phyloP scores from a whole-genome alignment of 305 asterid species.

The Striga hermonthica region DNA sequence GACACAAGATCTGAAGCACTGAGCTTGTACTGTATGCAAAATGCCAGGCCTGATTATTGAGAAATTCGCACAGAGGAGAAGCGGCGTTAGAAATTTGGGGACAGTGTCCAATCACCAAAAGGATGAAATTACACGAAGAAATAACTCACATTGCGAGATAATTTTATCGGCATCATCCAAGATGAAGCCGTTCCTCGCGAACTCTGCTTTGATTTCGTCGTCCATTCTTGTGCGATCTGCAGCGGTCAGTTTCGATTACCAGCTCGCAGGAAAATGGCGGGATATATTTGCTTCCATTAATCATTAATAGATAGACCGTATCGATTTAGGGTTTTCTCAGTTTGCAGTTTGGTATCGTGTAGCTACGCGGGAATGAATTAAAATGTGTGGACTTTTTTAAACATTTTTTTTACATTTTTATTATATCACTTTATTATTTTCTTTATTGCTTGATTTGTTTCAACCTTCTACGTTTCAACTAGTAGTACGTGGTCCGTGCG shows the following conservation, averaged over 20 bases:
- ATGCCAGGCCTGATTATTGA: constrained; percentile 55
- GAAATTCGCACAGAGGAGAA: constrained; percentile 11
- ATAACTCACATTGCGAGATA: constrained; percentile 62
- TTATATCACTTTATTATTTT: too few species aligned
- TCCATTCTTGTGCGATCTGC: constrained; percentile 55
- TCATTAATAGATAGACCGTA: too few species aligned
- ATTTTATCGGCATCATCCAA: constrained; percentile 71
- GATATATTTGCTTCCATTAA: constrained; percentile 36
- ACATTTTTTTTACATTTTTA: too few species aligned
- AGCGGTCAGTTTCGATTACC: constrained; percentile 32
- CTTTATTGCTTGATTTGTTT: too few species aligned
- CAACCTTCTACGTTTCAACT: too few species aligned
- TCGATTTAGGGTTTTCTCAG: too few species aligned
- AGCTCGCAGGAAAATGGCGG: constrained; percentile 47
- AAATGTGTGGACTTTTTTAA: too few species aligned
- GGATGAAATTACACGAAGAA: neutral
- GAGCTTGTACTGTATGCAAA: constrained; percentile 73
- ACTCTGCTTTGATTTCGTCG: constrained; percentile 80
- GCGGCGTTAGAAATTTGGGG: constrained; percentile 10
- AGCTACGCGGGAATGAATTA: too few species aligned
- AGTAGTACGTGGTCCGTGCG: too few species aligned
- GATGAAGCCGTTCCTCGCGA: constrained; percentile 49
- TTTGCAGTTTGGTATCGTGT: too few species aligned
- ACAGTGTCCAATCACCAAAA: constrained; percentile 2
- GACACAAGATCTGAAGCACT: constrained; percentile 87